A percentile compares a stretch with the other conserved stretches of the same genome.
phyloP scores from a whole-genome alignment of 331 rosid genomes.

The Rosa hybrid region DNA sequence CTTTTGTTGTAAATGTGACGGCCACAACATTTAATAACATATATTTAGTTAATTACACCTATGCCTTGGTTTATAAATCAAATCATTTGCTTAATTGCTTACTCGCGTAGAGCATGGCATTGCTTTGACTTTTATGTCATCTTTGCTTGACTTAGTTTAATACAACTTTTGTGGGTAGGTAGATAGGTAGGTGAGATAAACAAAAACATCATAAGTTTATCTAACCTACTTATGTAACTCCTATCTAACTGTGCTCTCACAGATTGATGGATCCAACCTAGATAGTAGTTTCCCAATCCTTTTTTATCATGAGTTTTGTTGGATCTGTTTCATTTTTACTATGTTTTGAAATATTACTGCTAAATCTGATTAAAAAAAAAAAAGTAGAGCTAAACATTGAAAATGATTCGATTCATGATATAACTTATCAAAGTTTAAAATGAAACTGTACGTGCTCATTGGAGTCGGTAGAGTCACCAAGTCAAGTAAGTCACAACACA shows the following conservation, averaged over 20 bases:
- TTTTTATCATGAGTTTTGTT: too few species aligned
- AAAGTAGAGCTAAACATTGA: too few species aligned
- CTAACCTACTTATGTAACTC: too few species aligned
- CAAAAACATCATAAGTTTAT: background rate
- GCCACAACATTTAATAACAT: background rate
- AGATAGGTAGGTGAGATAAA: background rate
- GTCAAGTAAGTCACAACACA: background rate
- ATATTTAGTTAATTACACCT: background rate
- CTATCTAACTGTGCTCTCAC: background rate
- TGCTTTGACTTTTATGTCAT: background rate
- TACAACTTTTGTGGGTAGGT: background rate
- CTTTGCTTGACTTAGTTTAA: background rate
- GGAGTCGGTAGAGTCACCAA: background rate
- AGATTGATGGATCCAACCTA: background rate
- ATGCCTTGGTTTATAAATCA: background rate
- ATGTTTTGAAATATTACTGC: too few species aligned
- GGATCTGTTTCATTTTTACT: too few species aligned
- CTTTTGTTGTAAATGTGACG: background rate
- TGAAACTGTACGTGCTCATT: background rate
- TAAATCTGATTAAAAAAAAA: too few species aligned
- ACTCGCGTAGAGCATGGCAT: background rate
- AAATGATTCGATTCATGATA: too few species aligned
- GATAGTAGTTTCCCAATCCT: background rate
- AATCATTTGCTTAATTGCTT: background rate
- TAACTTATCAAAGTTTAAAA: background rate